Percentiles rank a stretch among this genome's conserved stretches.
These are phyloP conservation scores for Staphylotrichum tortipilum DNA, from an alignment of 495 filamentous ascomycete species.

Conservation along the genomic window DNA sequence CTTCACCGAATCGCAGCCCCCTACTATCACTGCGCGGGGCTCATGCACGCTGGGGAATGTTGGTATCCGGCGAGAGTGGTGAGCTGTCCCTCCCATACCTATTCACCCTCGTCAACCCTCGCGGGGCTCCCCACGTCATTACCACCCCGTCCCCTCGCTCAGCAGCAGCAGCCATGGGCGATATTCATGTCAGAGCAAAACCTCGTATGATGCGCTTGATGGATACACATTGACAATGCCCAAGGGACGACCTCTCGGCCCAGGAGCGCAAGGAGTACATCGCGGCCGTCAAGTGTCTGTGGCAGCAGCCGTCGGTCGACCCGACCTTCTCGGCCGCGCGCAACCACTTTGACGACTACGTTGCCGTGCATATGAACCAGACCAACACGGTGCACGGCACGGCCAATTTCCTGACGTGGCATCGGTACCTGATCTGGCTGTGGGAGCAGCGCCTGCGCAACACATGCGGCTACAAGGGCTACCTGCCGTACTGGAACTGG, in stretches of 20 bases:
- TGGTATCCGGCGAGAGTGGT: conserved; percentile 1
- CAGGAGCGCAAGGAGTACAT: conserved; percentile 38
- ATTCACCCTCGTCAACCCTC: too few relatives aligned
- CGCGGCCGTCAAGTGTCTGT: conserved; percentile 53
- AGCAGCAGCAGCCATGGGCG: too few relatives aligned
- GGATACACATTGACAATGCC: neutral
- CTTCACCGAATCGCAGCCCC: too few relatives aligned
- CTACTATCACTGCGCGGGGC: too few relatives aligned
- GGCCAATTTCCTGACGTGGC: conserved; percentile 14
- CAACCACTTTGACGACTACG: conserved; percentile 54
- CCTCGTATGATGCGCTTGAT: neutral
- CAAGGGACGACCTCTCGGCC: neutral
- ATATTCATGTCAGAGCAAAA: too few relatives aligned
- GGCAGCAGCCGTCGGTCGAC: conserved; percentile 38
- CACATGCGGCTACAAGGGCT: neutral
- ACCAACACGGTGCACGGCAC: conserved; percentile 53
- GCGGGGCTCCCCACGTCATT: neutral
- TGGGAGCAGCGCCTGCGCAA: neutral
- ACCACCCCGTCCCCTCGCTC: too few relatives aligned
- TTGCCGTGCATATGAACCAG: conserved; percentile 55
- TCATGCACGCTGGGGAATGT: neutral
- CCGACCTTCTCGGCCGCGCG: conserved; percentile 23
- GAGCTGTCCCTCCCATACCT: neutral
- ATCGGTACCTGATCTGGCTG: neutral
- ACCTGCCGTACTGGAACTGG: conserved; percentile 1